These are phyloP conservation scores for Salvia hispanica DNA, from an alignment of 257 asterid genomes.

Conservation along the genomic window DNA sequence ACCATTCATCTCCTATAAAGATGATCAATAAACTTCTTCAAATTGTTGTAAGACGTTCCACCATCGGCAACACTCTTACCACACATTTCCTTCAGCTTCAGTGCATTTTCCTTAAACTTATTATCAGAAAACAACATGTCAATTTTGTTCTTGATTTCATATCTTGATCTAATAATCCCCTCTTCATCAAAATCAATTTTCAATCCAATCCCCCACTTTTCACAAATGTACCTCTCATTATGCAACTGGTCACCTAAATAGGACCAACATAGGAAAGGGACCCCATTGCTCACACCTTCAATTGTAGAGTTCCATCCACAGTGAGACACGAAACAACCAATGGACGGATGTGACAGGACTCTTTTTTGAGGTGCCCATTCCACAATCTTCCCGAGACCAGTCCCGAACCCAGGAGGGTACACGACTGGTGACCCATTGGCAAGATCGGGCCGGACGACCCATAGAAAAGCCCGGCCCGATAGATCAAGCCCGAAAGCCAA, in stretches of 20 bases:
- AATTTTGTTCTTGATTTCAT: neutral
- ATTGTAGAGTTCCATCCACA: constrained; percentile 1
- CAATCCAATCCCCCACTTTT: too few species aligned
- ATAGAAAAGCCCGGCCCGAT: neutral
- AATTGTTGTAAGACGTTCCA: too few species aligned
- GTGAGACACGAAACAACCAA: neutral
- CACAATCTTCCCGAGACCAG: neutral
- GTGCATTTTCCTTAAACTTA: neutral
- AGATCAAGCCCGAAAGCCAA: constrained; percentile 1
- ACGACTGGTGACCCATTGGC: neutral
- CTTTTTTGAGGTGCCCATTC: neutral
- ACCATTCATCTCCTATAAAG: too few species aligned
- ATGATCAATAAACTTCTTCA: too few species aligned
- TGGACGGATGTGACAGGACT: neutral
- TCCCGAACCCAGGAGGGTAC: neutral
- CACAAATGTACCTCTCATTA: too few species aligned
- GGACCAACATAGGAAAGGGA: too few species aligned
- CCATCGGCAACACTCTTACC: too few species aligned
- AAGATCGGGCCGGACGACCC: neutral
- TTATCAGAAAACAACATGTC: neutral
- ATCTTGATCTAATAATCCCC: neutral
- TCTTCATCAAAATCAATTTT: neutral
- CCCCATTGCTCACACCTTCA: neutral
- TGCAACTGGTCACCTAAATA: too few species aligned
- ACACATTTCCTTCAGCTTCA: too few species aligned